Percentiles rank a stretch among this genome's conserved stretches.
phyloP scores from a whole-genome alignment of 2,329 filamentous ascomycete genomes.

The Massarina eburnea region DNA sequence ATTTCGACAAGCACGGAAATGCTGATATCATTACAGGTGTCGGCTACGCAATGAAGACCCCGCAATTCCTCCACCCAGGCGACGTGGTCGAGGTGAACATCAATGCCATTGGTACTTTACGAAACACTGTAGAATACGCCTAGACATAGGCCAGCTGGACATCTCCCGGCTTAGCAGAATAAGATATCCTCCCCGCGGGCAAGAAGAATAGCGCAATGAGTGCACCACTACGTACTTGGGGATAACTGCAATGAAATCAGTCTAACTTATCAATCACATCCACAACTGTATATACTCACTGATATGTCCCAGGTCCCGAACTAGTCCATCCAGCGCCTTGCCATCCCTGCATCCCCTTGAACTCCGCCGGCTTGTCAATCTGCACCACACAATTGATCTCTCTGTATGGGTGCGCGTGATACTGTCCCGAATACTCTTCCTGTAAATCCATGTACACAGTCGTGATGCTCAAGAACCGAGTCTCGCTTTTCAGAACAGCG shows the following conservation, averaged over 20 bases:
- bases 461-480: constrained; percentile 58
- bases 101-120: constrained; percentile 33
- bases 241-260: constrained; percentile 43
- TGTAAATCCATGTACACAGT: constrained; percentile 60
- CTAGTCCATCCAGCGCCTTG: constrained; percentile 59
- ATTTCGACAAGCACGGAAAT: neutral
- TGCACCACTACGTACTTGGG: constrained; percentile 53
- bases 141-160: constrained; percentile 1
- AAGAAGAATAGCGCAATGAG: constrained; percentile 59
- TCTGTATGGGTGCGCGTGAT: constrained; percentile 57
- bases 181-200: constrained; percentile 50
- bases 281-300: constrained; percentile 29
- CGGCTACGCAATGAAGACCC: constrained; percentile 46
- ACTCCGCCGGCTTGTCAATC: constrained; percentile 52
- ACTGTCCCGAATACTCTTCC: constrained; percentile 55
- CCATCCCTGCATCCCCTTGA: constrained; percentile 61
- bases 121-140: constrained; percentile 36
- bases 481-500: constrained; percentile 49
- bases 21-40: constrained; percentile 26
- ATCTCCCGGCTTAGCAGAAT: constrained; percentile 2
- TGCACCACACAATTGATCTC: constrained; percentile 60
- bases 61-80: constrained; percentile 39
- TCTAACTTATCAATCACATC: neutral
- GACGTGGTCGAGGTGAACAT: constrained; percentile 39
- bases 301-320: constrained; percentile 58